Conservation (phyloP, 371 early-diverging fungal species). For the Lichtheimia ornata region DNA sequence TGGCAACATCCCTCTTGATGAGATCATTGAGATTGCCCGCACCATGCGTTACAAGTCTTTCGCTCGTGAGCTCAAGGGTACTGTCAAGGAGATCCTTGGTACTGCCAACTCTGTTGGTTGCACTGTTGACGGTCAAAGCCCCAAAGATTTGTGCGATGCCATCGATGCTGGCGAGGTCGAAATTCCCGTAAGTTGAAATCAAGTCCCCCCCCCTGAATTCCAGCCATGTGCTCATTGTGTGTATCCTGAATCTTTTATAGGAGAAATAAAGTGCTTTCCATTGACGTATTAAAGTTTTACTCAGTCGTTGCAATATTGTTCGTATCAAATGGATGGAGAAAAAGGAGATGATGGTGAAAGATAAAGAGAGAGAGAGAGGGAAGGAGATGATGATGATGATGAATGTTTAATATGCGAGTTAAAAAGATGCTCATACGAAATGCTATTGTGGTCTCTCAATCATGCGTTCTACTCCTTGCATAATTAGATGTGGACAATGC, state of each 20-base stretch:
- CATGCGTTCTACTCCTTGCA: no score
- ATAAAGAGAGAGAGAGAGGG: no score
- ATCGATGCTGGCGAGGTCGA: conserved; percentile 82
- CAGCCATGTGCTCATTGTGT: no score
- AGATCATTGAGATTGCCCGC: conserved; percentile 97
- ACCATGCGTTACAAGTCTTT: conserved; percentile 94
- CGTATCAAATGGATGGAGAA: no score
- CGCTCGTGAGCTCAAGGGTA: conserved; percentile 86
- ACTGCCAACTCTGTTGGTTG: conserved; percentile 99
- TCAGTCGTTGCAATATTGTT: no score
- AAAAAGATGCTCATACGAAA: no score
- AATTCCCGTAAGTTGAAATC: conserved; percentile 66
- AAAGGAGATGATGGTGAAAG: no score
- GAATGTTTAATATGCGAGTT: no score
- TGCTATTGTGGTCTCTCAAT: no score
- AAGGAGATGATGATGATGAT: no score
- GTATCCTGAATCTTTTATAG: background rate
- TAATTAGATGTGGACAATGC: no score
- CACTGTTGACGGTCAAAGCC: conserved; percentile 65
- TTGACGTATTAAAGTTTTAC: no score
- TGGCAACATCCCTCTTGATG: conserved; percentile 90
- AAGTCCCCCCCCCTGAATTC: background rate
- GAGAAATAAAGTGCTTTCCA: conserved; percentile 12
- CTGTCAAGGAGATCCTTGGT: conserved; percentile 99
- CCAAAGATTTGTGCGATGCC: conserved; percentile 47